phyloP scores from a whole-genome alignment of 495 filamentous ascomycete species.

The Podospora bellae-mahoneyi region DNA sequence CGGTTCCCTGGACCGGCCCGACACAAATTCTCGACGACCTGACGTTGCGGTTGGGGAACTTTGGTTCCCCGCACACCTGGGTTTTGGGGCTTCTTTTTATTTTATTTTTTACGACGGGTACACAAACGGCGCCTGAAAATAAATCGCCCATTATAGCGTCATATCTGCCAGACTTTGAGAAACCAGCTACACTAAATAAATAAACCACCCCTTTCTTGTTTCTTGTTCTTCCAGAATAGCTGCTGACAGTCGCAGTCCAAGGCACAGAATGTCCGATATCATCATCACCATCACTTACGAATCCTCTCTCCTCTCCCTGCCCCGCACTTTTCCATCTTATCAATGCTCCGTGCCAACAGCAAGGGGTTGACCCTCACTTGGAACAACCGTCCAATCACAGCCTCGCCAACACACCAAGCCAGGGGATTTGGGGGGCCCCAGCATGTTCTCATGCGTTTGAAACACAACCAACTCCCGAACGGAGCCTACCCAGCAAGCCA shows the following conservation, averaged over 20 bases:
- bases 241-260: neutral
- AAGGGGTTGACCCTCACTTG: neutral
- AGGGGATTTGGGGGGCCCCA: neutral
- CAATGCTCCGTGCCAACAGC: neutral
- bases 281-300: neutral
- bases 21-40: neutral
- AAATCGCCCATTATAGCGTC: neutral
- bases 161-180: neutral
- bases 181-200: neutral
- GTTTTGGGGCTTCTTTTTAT: neutral
- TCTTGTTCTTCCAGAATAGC: neutral
- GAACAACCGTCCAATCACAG: neutral
- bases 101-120: neutral
- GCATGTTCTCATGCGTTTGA: neutral
- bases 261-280: constrained; percentile 3
- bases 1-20: constrained; percentile 4
- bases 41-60: neutral
- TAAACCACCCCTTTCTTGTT: neutral
- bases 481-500: constrained; percentile 6
- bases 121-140: constrained; percentile 2
- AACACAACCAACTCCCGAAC: constrained; percentile 2
- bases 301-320: neutral
- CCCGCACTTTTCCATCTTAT: constrained; percentile 5
- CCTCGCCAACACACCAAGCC: neutral
- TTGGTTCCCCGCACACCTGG: neutral